phyloP scores from a whole-genome alignment of 1,284 basidiomycete species.

The Ceratobasidium sp. region DNA sequence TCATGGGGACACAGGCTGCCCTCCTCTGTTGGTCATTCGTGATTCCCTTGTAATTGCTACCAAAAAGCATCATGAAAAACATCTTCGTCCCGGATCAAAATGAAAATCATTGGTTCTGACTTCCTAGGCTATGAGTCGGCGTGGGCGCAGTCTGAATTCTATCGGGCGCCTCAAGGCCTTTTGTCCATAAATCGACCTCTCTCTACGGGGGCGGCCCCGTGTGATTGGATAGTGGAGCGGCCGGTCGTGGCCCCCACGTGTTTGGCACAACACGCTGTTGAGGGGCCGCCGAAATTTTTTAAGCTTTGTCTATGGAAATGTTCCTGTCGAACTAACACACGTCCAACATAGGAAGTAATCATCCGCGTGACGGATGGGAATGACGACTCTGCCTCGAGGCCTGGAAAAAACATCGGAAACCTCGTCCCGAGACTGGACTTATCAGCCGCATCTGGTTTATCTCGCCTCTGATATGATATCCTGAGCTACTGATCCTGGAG shows the following conservation, averaged over 20 bases:
- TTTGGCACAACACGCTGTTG: slow-evolving; percentile 28
- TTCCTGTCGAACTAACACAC: background rate
- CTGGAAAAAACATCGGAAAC: slow-evolving; percentile 30
- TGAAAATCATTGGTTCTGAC: slow-evolving; percentile 23
- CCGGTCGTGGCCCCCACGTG: slow-evolving; percentile 36
- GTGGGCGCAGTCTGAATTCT: slow-evolving; percentile 13
- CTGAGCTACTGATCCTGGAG: slow-evolving; percentile 34
- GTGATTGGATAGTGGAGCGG: too few species aligned
- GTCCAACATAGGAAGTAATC: slow-evolving; percentile 22
- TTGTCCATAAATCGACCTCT: slow-evolving; percentile 18
- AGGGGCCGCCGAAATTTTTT: slow-evolving; percentile 37
- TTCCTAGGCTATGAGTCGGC: background rate
- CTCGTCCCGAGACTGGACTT: slow-evolving; percentile 16
- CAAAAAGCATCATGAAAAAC: slow-evolving; percentile 30
- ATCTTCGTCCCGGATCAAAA: slow-evolving; percentile 31
- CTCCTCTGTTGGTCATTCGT: slow-evolving; percentile 30
- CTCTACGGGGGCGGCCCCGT: background rate
- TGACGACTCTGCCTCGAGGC: slow-evolving; percentile 39
- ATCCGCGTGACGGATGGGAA: slow-evolving; percentile 32
- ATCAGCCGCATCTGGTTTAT: slow-evolving; percentile 42
- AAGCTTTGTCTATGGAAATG: slow-evolving; percentile 28
- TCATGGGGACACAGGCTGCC: background rate
- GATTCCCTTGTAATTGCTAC: slow-evolving; percentile 7
- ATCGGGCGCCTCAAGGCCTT: slow-evolving; percentile 32
- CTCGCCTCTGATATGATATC: slow-evolving; percentile 31